Base-by-base conservation (phyloP, 805 yeast genomes). In the Metschnikowia gruessii region DNA sequence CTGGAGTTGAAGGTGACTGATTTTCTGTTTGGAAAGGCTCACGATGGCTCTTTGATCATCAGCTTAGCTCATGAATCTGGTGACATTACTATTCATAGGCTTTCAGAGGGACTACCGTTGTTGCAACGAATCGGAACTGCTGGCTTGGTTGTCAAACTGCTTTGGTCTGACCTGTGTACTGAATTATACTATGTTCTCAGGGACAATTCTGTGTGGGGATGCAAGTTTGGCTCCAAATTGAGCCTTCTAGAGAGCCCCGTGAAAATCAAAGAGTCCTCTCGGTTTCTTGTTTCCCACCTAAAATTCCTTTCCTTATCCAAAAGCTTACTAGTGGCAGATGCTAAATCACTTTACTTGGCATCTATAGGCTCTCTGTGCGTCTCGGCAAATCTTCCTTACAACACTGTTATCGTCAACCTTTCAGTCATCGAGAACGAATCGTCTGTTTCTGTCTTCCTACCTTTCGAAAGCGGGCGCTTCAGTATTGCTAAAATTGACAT, bases 11-110 rank as follows among this genome's bases (percentile, higher is more conserved):
- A 57, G 32, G 54, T 70, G 17, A 58, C 58, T 31, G 52, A 50
- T 36, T 72, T 71, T 40, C 54, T 55, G 19, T 64, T 70, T 41
- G 58, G 54, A 9, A 43, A 40, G 18, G 38, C 51, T 3, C 33
- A 39, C 1, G 37, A 37, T 15, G 54, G 45, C 3, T n/a, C 43
- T 4, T 39, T 51, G 16, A 16, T 51, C 3, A 28, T 53, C 6
- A 38, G 43, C 15, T 37, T 59, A 11, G 45, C 54, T 31, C 63
- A 57, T 13, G 57, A 57, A 31, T 42, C 50, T 12, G 56, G 55
- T 2, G 45, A 45, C 12, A 21, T 61, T 15, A 42, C 59, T 21
- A 29, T 57, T 4, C 62, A 59, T 24, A 29, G 13, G 11, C 46
- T 57, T 4, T 26, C 19, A 12, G 46, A 41, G 3, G 44, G 42